Evolutionary conservation across 1,284 basidiomycete genomes (phyloP).

Genomic region (Athelia sp.): DNA sequence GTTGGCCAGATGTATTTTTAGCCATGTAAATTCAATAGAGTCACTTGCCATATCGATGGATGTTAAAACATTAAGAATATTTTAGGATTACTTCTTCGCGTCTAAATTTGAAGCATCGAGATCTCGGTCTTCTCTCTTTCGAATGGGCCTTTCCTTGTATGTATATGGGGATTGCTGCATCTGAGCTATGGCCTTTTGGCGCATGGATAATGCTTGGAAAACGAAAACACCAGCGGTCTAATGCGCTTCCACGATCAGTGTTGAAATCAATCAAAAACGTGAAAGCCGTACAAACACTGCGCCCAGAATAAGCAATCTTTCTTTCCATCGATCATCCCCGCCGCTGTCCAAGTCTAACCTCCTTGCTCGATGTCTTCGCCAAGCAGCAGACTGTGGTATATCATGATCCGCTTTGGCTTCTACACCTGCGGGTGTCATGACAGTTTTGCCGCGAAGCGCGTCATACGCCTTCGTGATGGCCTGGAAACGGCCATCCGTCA

Average conservation of each 20-base stretch:
- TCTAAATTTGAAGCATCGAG: not conserved
- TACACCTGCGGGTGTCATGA: slow-evolving; percentile 22
- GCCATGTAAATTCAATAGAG: too few relatives aligned
- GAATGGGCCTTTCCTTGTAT: not conserved
- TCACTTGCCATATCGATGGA: not conserved
- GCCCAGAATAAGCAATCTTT: slow-evolving; percentile 40
- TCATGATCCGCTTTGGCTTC: slow-evolving; percentile 20
- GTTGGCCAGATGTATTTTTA: not conserved
- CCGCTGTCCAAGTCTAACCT: slow-evolving; percentile 22
- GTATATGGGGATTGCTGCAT: not conserved
- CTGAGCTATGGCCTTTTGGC: not conserved
- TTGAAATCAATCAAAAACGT: not conserved
- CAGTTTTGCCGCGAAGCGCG: slow-evolving; percentile 38
- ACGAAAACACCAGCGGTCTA: not conserved
- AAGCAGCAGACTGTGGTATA: slow-evolving; percentile 12
- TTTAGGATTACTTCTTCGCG: not conserved
- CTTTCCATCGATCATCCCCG: slow-evolving; percentile 52
- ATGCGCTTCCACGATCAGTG: not conserved
- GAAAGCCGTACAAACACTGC: not conserved
- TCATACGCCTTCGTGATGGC: slow-evolving; percentile 59
- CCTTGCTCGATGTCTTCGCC: slow-evolving; percentile 26
- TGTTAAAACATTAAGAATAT: not conserved
- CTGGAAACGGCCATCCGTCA: slow-evolving; percentile 56
- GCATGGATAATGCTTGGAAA: not conserved
- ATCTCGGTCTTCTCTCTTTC: not conserved